Conservation (phyloP, 1,284 basidiomycete genomes). For the Mycena sp. region DNA sequence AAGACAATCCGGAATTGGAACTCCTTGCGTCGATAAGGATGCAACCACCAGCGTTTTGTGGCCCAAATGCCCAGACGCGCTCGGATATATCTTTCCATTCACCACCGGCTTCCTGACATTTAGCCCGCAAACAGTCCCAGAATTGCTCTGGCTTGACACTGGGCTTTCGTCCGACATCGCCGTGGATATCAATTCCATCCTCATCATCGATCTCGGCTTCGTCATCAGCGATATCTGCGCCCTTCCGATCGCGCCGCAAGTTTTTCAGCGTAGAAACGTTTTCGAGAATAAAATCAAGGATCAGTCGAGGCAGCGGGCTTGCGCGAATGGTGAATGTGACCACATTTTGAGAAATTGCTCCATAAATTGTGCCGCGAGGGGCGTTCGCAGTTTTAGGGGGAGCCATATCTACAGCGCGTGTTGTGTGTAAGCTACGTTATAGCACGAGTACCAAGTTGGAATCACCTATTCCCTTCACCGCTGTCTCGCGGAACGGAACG, state of each 20-base stretch:
- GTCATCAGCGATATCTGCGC: conserved; percentile 49
- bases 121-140: conserved; percentile 77
- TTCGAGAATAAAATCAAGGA: conserved; percentile 81
- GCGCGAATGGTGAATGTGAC: conserved; percentile 90
- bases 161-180: conserved; percentile 67
- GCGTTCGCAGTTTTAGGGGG: conserved; percentile 82
- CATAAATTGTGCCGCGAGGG: conserved; percentile 82
- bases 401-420: conserved; percentile 77
- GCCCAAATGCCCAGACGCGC: conserved; percentile 92
- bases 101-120: conserved; percentile 75
- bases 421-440: conserved; percentile 28
- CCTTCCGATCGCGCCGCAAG: conserved; percentile 57
- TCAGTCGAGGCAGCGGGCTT: conserved; percentile 74
- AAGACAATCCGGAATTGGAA: conserved; percentile 49
- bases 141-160: conserved; percentile 81
- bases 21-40: conserved; percentile 81
- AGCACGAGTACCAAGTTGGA: conserved; percentile 7
- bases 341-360: conserved; percentile 73
- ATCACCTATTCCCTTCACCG: conserved; percentile 80
- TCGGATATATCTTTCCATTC: conserved; percentile 86
- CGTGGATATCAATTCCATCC: conserved; percentile 54
- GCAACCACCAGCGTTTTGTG: conserved; percentile 88
- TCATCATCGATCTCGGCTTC: conserved; percentile 53
- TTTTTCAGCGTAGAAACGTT: conserved; percentile 71
- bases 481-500: conserved; percentile 97